Evolutionary conservation across 2,329 filamentous ascomycete genomes (phyloP), one percentile per base, ranked within the genome.

Genomic region (Apiospora koreana): DNA sequence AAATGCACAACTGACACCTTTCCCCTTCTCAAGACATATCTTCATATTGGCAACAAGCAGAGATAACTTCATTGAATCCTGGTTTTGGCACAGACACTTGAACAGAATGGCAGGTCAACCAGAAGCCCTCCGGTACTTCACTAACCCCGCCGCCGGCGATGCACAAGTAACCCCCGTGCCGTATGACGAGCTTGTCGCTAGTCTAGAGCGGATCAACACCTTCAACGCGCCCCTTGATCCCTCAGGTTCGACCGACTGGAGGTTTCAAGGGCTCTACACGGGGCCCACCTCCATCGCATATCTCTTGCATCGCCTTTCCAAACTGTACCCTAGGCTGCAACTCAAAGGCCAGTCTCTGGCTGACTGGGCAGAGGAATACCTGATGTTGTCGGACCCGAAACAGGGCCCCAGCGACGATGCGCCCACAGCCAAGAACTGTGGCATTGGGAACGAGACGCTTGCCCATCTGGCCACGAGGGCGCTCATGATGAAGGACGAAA

Each of bases 251-350:
- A 78, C 77, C 4, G 72, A 72, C 21, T 78, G 76, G 77, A 69
- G 68, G 3, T 78, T 85, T 16, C 80, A 82, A n/a, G 88, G 88
- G 0, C 75, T 90, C 16, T 87, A 85, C 74, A 80, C 79, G 2
- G 88, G 87, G 1, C 87, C 87, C 21, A 89, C 86, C 1, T 86
- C 86, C 18, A 79, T 88, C n/a, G 85, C 86, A 5, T 87, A 87
- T 72, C 80, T 90, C 12, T 87, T 90, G 77, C 83, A 87, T 28
- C 80, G 81, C 10, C 79, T 89, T 2, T 86, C 84, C 7, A 76
- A 77, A 2, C 71, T 77, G 2, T 81, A 85, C 31, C 85, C 87
- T 0, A 76, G 83, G 46, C 72, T 88, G 1, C 73, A 77, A 12
- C 79, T 89, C 70, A 77, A 79, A 42, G 81, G 81, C 1, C 82